phyloP scores from a whole-genome alignment of 495 filamentous ascomycete genomes.

The Penicillium samsonianum region DNA sequence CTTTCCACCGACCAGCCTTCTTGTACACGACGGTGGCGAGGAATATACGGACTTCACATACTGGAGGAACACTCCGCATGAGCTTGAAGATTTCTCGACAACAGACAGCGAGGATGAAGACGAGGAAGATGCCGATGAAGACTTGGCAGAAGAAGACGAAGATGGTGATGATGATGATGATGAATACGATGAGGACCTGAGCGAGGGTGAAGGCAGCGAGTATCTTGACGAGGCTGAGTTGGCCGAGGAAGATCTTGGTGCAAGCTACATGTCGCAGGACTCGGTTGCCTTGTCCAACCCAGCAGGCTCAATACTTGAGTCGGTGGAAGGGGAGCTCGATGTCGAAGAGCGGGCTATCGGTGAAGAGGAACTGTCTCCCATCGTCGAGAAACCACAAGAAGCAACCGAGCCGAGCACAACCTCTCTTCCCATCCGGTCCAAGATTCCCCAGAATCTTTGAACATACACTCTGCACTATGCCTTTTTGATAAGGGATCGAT shows the following conservation, averaged over 20 bases:
- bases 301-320: conserved; percentile 42
- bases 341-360: conserved; percentile 19
- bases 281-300: conserved; percentile 53
- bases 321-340: conserved; percentile 29
- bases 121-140: conserved; percentile 46
- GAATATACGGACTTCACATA: conserved; percentile 89
- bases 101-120: conserved; percentile 66
- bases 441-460: conserved; percentile 19
- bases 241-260: conserved; percentile 49
- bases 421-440: conserved; percentile 29
- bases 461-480: conserved; percentile 11
- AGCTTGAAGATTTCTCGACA: conserved; percentile 76
- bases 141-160: conserved; percentile 44
- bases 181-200: conserved; percentile 40
- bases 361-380: conserved; percentile 13
- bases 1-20: conserved; percentile 79
- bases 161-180: conserved; percentile 46
- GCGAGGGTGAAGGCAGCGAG: conserved; percentile 45
- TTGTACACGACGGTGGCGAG: conserved; percentile 77
- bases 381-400: conserved; percentile 10
- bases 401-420: conserved; percentile 10
- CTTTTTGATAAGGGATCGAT: conserved; percentile 1
- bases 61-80: conserved; percentile 74
- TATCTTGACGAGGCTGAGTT: conserved; percentile 47
- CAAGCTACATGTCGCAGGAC: conserved; percentile 61